Base-by-base conservation (phyloP, 2,329 filamentous ascomycete genomes). In the Aspergillus viridinutans region DNA sequence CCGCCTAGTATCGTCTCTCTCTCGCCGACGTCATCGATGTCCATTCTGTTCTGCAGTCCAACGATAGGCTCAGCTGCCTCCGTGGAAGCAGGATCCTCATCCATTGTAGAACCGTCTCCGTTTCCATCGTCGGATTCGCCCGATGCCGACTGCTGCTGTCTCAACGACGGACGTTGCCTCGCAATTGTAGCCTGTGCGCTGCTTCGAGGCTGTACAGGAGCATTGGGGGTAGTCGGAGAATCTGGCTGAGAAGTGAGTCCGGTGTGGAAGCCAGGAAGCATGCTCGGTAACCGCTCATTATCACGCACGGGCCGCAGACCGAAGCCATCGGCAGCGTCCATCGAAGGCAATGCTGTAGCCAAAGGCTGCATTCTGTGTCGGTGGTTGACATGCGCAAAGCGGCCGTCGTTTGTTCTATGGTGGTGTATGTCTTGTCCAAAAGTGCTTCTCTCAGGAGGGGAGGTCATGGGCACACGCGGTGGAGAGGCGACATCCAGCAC, bases 1-100 rank as follows among this genome's bases (percentile, higher is more conserved):
- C 80, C 80, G 53, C 90, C 87, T 38, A 96, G 82, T 72, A 96
- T 88, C 64, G 87, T 84, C 59, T 93, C 89, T 32, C 87, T 85
- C 61, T 94, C 90, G 55, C 92, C 90, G 78, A 95, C 92, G 69
- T 93, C 90, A 70, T 93, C 87, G 68, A 96, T 92, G 58, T 89
- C 89, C 64, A 97, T 92, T 42, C 89, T 83, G 14, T 88, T 86
- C 67, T 92, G 89, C 17, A 96, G 87, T 61, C 91, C 91, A 20
- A 87, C 83, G 26, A 91, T 89, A 3, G 89, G 90, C 57, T 93
- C 85, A 26, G 80, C 77, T 52, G 78, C 85, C 75, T 72, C 68
- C 5, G 69, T 67, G 20, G 75, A 66, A 1, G 63, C 67, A 42
- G 68, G 63, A 28, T 92, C 90, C 54, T 91, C 90, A 35, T 87